Evolutionary conservation across 805 yeast species (phyloP).

Genomic region (Kazachstania martiniae): DNA sequence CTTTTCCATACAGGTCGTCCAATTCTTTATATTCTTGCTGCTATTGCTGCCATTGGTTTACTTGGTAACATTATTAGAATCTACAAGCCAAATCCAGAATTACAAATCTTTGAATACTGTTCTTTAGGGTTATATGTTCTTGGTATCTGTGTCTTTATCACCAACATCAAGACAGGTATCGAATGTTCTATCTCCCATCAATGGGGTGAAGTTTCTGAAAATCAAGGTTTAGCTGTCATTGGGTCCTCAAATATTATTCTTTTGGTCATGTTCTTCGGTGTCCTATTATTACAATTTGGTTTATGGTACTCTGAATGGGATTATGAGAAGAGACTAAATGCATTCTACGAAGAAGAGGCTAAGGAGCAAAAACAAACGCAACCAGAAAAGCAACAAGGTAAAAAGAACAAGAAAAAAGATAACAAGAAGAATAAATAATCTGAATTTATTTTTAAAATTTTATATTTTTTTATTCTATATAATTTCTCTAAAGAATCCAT

Average conservation of each 20-base stretch:
- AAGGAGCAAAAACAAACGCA: constrained; percentile 4
- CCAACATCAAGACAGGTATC: constrained; percentile 76
- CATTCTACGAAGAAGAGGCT: constrained; percentile 26
- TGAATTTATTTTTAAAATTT: background rate
- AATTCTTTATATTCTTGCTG: constrained; percentile 36
- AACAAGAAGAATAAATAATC: constrained; percentile 6
- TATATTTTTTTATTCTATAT: background rate
- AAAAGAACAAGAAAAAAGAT: constrained; percentile 4
- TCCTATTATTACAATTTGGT: constrained; percentile 78
- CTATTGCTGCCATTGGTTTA: constrained; percentile 60
- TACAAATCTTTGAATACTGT: constrained; percentile 84
- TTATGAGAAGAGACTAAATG: constrained; percentile 29
- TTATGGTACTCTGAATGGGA: constrained; percentile 77
- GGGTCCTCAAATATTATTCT: constrained; percentile 82
- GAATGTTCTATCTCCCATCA: constrained; percentile 55
- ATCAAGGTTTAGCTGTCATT: constrained; percentile 80
- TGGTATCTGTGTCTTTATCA: constrained; percentile 68
- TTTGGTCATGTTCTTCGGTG: constrained; percentile 61
- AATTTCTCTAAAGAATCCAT: constrained; percentile 3
- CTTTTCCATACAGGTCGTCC: constrained; percentile 56
- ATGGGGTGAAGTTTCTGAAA: constrained; percentile 91
- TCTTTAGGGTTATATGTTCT: constrained; percentile 63
- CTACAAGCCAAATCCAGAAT: constrained; percentile 78
- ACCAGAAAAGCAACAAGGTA: constrained; percentile 2
- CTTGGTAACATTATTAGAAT: constrained; percentile 66